phyloP scores from a whole-genome alignment of 2,329 filamentous ascomycete genomes.

The Diaporthe citrichinensis region DNA sequence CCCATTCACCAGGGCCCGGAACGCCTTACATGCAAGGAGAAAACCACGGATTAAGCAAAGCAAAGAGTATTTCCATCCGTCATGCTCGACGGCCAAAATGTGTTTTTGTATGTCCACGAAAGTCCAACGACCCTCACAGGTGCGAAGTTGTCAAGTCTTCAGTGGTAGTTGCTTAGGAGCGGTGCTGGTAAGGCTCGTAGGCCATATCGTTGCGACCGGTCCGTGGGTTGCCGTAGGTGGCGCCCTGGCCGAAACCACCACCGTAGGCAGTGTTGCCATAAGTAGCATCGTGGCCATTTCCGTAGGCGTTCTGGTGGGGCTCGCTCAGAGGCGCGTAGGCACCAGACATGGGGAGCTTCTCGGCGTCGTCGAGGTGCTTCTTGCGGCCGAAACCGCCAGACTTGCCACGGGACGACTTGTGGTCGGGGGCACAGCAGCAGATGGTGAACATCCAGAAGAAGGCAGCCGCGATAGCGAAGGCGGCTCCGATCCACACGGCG shows the following conservation, averaged over 20 bases:
- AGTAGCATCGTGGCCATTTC: background rate
- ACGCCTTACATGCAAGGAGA: slow-evolving; percentile 40
- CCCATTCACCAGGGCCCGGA: slow-evolving; percentile 21
- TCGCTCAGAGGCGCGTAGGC: slow-evolving; percentile 63
- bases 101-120: background rate
- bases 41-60: background rate
- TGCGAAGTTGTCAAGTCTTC: background rate
- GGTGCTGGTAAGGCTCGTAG: slow-evolving; percentile 76
- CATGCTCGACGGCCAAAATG: slow-evolving; percentile 4
- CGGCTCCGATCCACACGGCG: slow-evolving; percentile 83
- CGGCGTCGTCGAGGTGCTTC: slow-evolving; percentile 47
- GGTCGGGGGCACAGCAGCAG: slow-evolving; percentile 88
- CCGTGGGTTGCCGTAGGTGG: slow-evolving; percentile 8
- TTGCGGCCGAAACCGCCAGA: slow-evolving; percentile 50
- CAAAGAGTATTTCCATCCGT: background rate
- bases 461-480: slow-evolving; percentile 80
- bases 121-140: background rate
- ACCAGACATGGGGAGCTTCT: slow-evolving; percentile 63
- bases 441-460: slow-evolving; percentile 93
- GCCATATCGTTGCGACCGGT: slow-evolving; percentile 58
- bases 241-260: slow-evolving; percentile 14
- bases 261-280: slow-evolving; percentile 24
- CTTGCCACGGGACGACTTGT: slow-evolving; percentile 48
- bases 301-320: slow-evolving; percentile 48
- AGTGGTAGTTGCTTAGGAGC: slow-evolving; percentile 56